phyloP scores from a whole-genome alignment of 495 filamentous ascomycete genomes.

The Copromyces sp. region DNA sequence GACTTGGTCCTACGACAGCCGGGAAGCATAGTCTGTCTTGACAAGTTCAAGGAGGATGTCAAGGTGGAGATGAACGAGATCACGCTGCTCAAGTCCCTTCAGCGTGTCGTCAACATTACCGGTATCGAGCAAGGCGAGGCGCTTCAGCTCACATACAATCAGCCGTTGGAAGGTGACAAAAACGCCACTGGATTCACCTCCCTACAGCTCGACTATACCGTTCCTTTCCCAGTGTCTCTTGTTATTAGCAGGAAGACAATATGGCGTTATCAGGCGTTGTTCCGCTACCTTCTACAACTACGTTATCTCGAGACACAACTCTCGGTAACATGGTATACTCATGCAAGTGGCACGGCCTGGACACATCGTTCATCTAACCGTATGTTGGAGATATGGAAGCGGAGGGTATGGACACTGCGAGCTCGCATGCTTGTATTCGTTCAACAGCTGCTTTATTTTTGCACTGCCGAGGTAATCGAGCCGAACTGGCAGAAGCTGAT shows the following conservation, averaged over 20 bases:
- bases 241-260: slow-evolving; percentile 95
- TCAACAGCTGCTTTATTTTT: slow-evolving; percentile 92
- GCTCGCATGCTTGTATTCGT: slow-evolving; percentile 95
- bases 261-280: slow-evolving; percentile 89
- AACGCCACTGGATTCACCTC: slow-evolving; percentile 83
- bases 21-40: slow-evolving; percentile 84
- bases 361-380: slow-evolving; percentile 63
- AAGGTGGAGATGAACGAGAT: slow-evolving; percentile 96
- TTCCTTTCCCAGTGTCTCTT: slow-evolving; percentile 93
- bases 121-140: slow-evolving; percentile 84
- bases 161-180: slow-evolving; percentile 65
- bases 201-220: slow-evolving; percentile 82
- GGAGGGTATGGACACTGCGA: slow-evolving; percentile 80
- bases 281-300: slow-evolving; percentile 81
- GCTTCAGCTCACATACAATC: slow-evolving; percentile 35
- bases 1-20: slow-evolving; percentile 92
- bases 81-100: slow-evolving; percentile 81
- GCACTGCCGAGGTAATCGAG: slow-evolving; percentile 92
- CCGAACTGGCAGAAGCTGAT: slow-evolving; percentile 94
- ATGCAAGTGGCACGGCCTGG: slow-evolving; percentile 78
- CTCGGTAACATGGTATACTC: slow-evolving; percentile 78
- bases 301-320: slow-evolving; percentile 82
- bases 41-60: slow-evolving; percentile 96
- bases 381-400: slow-evolving; percentile 82
- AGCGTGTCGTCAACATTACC: slow-evolving; percentile 90